phyloP scores from a whole-genome alignment of 352 stramenopile species.

The Globisporangium okanoganense region DNA sequence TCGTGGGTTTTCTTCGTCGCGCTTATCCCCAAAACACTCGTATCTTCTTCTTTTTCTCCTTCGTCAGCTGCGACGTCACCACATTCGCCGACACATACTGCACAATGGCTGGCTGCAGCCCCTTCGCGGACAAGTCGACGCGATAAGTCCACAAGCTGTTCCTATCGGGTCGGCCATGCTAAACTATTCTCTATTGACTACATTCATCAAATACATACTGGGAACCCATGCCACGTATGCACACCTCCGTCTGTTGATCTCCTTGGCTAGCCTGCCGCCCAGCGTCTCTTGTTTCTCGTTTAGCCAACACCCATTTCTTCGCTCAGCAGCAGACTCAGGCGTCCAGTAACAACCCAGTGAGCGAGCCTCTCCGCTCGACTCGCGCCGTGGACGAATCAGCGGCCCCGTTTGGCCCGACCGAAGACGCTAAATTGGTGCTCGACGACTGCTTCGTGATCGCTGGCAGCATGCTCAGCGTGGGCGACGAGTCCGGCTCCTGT shows the following conservation, averaged over 20 bases:
- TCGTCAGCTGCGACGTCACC: slow-evolving; percentile 69
- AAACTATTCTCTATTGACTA: slow-evolving; percentile 18
- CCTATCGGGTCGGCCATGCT: background rate
- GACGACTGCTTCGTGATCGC: slow-evolving; percentile 51
- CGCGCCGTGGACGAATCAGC: slow-evolving; percentile 21
- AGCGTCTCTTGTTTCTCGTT: background rate
- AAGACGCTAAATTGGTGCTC: slow-evolving; percentile 30
- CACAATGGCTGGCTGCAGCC: slow-evolving; percentile 83
- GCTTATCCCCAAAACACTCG: background rate
- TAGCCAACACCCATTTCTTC: slow-evolving; percentile 4
- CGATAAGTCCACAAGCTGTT: slow-evolving; percentile 41
- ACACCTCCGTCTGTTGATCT: background rate
- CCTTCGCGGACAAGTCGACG: slow-evolving; percentile 83
- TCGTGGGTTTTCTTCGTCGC: background rate
- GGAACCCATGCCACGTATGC: slow-evolving; percentile 8
- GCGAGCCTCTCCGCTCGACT: slow-evolving; percentile 46
- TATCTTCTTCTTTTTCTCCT: slow-evolving; percentile 8
- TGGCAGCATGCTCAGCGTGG: slow-evolving; percentile 75
- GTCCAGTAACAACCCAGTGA: slow-evolving; percentile 22
- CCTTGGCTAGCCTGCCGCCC: background rate
- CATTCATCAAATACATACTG: slow-evolving; percentile 21
- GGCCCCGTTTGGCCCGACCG: slow-evolving; percentile 13
- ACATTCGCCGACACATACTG: slow-evolving; percentile 82
- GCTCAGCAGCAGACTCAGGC: slow-evolving; percentile 4
- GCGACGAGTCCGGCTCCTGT: slow-evolving; percentile 63